These are phyloP conservation scores for Starmerella floris DNA, from an alignment of 805 yeast species.

Conservation along the genomic window DNA sequence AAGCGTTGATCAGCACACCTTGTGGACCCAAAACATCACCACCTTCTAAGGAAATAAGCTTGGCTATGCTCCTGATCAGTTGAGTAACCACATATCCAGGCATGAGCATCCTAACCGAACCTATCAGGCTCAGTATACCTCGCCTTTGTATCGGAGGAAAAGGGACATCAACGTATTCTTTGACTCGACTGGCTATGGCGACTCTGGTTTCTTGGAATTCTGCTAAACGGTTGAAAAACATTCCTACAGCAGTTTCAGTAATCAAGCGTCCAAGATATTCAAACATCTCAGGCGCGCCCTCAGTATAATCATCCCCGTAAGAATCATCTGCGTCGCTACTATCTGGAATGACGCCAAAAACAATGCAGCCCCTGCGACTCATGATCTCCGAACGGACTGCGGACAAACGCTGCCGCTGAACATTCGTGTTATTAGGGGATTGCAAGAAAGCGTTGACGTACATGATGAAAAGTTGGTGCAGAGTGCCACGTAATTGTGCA, in stretches of 20 bases:
- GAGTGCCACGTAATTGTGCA: constrained; percentile 1
- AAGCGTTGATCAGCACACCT: constrained; percentile 1
- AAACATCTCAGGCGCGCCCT: constrained; percentile 1
- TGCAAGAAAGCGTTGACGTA: constrained; percentile 10
- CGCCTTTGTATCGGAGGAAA: constrained; percentile 10
- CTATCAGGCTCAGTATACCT: constrained; percentile 6
- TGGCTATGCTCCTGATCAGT: not conserved
- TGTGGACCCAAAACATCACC: not conserved
- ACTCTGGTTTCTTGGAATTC: constrained; percentile 4
- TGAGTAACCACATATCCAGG: constrained; percentile 2
- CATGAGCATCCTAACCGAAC: constrained; percentile 9
- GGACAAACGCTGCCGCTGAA: constrained; percentile 1
- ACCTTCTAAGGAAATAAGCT: not conserved
- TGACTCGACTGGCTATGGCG: constrained; percentile 3
- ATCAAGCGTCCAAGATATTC: constrained; percentile 7
- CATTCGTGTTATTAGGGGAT: constrained; percentile 1
- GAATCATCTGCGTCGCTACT: not conserved
- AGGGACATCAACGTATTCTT: not conserved
- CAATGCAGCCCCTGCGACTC: not conserved
- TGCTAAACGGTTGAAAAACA: constrained; percentile 2
- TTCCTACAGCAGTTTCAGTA: constrained; percentile 2
- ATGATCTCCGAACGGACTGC: constrained; percentile 1
- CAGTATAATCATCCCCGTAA: constrained; percentile 1
- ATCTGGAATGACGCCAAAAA: constrained; percentile 3
- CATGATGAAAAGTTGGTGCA: constrained; percentile 7